Conservation (phyloP, 495 filamentous ascomycete genomes). For the Staphylotrichum longicolle region DNA sequence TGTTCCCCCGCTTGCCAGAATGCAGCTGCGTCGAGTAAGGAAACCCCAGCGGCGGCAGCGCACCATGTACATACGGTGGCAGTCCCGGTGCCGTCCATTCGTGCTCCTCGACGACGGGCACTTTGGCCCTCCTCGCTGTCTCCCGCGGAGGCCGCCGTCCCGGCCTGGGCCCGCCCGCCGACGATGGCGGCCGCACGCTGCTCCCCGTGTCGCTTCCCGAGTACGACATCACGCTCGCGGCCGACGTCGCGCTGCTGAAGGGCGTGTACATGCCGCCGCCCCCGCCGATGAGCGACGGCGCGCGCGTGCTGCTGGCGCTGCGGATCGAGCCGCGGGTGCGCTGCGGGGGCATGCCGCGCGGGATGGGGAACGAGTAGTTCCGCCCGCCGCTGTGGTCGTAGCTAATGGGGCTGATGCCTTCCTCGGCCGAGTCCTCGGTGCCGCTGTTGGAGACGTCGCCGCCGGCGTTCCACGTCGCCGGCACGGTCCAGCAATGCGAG, state of each 20-base stretch:
- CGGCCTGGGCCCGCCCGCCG: neutral
- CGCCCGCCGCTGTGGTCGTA: neutral
- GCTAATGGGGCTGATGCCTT: constrained; percentile 23
- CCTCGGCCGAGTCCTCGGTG: constrained; percentile 35
- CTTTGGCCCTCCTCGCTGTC: too few species aligned
- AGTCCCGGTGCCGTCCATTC: neutral
- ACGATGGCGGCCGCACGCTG: neutral
- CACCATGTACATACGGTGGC: neutral
- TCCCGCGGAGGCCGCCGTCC: too few species aligned
- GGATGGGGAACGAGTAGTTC: neutral
- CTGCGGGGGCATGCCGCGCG: neutral
- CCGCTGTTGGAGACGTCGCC: constrained; percentile 27
- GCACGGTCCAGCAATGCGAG: constrained; percentile 61
- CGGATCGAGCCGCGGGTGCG: constrained; percentile 26
- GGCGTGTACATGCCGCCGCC: constrained; percentile 6
- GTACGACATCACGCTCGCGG: neutral
- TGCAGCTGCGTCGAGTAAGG: too few species aligned
- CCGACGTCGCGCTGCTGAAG: constrained; percentile 22
- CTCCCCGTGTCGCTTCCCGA: neutral
- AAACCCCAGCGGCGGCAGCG: neutral
- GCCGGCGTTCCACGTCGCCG: constrained; percentile 44
- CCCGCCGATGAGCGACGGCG: constrained; percentile 23
- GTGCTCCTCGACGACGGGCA: too few species aligned
- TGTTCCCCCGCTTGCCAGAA: too few species aligned
- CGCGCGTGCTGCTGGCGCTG: constrained; percentile 22